phyloP scores from a whole-genome alignment of 768 basidiomycete species.

The Mycena epipterygia region DNA sequence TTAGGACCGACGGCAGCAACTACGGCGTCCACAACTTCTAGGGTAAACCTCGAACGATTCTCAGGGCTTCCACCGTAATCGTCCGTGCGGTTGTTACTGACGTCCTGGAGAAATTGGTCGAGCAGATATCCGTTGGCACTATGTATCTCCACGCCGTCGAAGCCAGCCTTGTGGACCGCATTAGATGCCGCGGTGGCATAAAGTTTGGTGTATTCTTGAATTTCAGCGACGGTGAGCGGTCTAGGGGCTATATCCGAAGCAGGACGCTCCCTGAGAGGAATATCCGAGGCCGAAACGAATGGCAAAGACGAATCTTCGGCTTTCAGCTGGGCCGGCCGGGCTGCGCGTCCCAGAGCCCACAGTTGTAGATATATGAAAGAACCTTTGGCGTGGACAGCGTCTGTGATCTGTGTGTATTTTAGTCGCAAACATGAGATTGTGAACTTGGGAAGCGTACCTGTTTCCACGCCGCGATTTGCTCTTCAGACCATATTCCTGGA shows the following conservation, averaged over 20 bases:
- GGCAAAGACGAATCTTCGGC: constrained; percentile 51
- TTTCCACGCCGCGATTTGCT: constrained; percentile 72
- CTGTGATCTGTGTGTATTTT: constrained; percentile 58
- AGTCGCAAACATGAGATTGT: background rate
- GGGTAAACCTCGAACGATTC: too few relatives aligned
- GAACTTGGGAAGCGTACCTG: constrained; percentile 50
- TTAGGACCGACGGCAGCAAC: too few relatives aligned
- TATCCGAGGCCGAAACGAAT: constrained; percentile 52
- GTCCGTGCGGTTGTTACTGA: constrained; percentile 69
- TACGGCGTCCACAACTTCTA: too few relatives aligned
- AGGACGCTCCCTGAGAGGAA: constrained; percentile 37
- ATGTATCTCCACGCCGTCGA: too few relatives aligned
- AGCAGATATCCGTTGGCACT: constrained; percentile 59
- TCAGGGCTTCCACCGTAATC: too few relatives aligned
- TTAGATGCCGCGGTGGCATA: constrained; percentile 56
- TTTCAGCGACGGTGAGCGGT: constrained; percentile 61
- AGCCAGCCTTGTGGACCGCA: constrained; percentile 58
- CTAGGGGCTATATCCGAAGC: constrained; percentile 45
- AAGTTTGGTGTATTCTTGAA: constrained; percentile 61
- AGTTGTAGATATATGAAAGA: too few relatives aligned
- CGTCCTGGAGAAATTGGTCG: constrained; percentile 74
- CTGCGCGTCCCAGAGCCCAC: too few relatives aligned
- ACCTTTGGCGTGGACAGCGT: constrained; percentile 72
- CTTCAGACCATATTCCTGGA: constrained; percentile 75
- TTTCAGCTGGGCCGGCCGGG: too few relatives aligned